Base-by-base conservation (phyloP, 768 basidiomycete species). In the Tremella mesenterica region DNA sequence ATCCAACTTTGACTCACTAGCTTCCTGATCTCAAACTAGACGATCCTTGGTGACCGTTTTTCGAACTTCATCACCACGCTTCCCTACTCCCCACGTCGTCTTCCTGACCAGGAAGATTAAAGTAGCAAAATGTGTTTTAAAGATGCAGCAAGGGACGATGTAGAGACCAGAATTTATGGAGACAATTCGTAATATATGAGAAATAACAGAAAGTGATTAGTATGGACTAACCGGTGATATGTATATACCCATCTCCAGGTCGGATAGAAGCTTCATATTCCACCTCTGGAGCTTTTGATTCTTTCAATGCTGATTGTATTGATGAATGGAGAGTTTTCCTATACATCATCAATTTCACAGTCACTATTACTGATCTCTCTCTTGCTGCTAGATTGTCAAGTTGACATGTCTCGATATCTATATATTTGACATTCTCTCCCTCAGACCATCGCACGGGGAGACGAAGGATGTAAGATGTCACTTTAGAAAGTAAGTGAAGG, bases 221-320 rank as follows among this genome's bases (percentile, higher is more conserved):
- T n/a, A 10, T 23, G 10, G 20, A 60, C 65, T 52, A 25, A 73
- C 68, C 72, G 0, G 65, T 67, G 49, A 73, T 67, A 54, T 71
- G 67, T 36, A 73, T 71, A 50, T 68, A 73, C 10, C 72, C 72
- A 48, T 73, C 72, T 21, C 57, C 56, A 1, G 68, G 68, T 52
- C 72, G 30, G 12, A 57, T 59, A 3, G 57, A 45, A 14, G 72
- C 72, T 54, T 73, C 72, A 33, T 60, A 66, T 18, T 53, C 56
- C 2, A 70, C 60, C 7, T 59, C 58, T 27, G 63, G 54, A 4
- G 57, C 57, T 44, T 52, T 54, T 1, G 57, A 59, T 3, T 52
- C 23, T 38, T 60, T 55, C 18, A 73, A 34, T 2, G 60, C 66
- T 4, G 53, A 33, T 51, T 56, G 52, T 4, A 73, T 67, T 1